Evolutionary conservation across 768 basidiomycete genomes (phyloP), one percentile per base, ranked within the genome.

Genomic region (Lactifluus pinguis): DNA sequence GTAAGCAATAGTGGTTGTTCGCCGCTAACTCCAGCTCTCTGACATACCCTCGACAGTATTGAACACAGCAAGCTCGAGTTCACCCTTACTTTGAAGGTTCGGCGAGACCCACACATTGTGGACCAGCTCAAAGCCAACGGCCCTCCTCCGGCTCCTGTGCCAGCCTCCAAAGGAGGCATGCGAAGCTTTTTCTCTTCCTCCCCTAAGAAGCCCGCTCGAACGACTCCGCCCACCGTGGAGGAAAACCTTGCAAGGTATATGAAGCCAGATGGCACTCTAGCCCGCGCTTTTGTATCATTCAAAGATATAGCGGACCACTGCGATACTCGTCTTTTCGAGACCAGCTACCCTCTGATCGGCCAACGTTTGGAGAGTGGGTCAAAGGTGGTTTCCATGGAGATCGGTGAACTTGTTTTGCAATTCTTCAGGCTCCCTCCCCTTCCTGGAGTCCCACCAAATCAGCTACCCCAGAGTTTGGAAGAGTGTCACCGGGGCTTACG

Each of bases 51-150:
- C 34, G 39, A 30, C 65, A 92, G 92, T 36, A 92, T 94, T 63
- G 92, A 94, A 68, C 92, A 95, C 68, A 91, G 83, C 75, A 97
- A 97, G 71, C 84, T 98, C 57, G 93, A 97, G 70, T 97, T 98
- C 74, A 92, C 92, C 3, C 79, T 98, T 25, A 89, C 86, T 1
- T 73, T 98, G 67, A 94, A 93, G 70, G 77, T 98, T 67, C 85
- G 88, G 49, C 83, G 86, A 49, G 92, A 95, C 70, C 83, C 89
- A 34, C 92, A 97, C 66, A 86, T 97, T 66, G 76, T 84, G 49
- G 76, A 86, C 2, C 89, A 93, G 68, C 84, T 86, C 71, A 88
- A 87, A 65, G 80, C 83, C 3, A 76, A 85, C 52, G 71, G 73
- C 15, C 78, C 82, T 6, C 75, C 78, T 1, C 62, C 68, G 9